A percentile compares a stretch with the other conserved stretches of the same genome.
Conservation (phyloP, 768 basidiomycete species). For the Xerocomellus intermedius region DNA sequence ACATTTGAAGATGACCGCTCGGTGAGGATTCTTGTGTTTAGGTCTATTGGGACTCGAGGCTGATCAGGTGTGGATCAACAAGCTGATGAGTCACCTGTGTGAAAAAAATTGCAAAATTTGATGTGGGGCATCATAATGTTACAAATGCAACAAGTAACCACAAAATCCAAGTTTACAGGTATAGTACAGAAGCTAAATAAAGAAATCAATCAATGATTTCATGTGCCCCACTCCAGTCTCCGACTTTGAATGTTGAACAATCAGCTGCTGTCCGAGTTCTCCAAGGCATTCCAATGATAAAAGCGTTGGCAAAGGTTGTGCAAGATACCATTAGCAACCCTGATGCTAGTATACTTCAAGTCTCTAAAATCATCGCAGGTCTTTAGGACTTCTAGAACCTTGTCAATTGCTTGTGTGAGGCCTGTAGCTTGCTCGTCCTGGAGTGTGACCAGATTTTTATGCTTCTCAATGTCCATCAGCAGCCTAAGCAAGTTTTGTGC, state of each 20-base stretch:
- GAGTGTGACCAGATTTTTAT: constrained; percentile 21
- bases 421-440: constrained; percentile 11
- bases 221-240: background rate
- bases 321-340: constrained; percentile 15
- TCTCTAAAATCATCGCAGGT: background rate
- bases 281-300: background rate
- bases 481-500: constrained; percentile 16
- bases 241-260: background rate
- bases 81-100: background rate
- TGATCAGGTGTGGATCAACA: background rate
- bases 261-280: too few relatives aligned
- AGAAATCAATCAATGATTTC: background rate
- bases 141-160: background rate
- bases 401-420: constrained; percentile 8
- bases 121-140: background rate
- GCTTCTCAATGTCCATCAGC: constrained; percentile 20
- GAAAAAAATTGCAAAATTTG: background rate
- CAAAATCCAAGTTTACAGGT: background rate
- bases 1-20: background rate
- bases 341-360: background rate
- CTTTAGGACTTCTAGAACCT: background rate
- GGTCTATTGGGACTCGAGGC: background rate
- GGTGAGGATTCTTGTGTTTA: background rate
- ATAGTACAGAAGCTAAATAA: background rate
- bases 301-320: constrained; percentile 27